A percentile compares a stretch with the other conserved stretches of the same genome.
These are phyloP conservation scores for Brasenia schreberi DNA, from an alignment of 164 flowering plant species.

Conservation along the genomic window DNA sequence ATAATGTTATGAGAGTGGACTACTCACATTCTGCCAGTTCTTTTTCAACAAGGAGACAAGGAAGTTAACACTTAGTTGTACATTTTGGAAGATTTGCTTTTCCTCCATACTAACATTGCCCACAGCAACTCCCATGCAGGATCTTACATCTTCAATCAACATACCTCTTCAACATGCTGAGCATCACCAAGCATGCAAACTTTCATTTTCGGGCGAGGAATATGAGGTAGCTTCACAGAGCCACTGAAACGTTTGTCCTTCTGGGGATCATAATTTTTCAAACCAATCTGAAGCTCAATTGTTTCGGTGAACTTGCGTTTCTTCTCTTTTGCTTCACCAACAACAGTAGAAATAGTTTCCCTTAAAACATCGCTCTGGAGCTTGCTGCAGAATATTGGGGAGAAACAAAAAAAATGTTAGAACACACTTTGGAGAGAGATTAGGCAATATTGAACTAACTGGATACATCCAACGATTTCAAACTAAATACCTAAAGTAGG, in stretches of 20 bases:
- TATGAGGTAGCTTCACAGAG: conserved; percentile 37
- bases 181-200: conserved; percentile 36
- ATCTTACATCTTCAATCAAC: neutral
- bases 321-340: conserved; percentile 31
- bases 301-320: conserved; percentile 54
- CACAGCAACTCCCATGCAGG: conserved; percentile 78
- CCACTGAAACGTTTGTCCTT: conserved; percentile 87
- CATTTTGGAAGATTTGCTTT: conserved; percentile 71
- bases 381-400: conserved; percentile 33
- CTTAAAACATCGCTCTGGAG: conserved; percentile 53
- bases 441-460: neutral
- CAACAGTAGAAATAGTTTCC: conserved; percentile 40
- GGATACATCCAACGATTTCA: neutral
- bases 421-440: neutral
- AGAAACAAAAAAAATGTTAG: neutral
- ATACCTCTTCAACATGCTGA: conserved; percentile 68
- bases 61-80: conserved; percentile 61
- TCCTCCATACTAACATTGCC: conserved; percentile 66
- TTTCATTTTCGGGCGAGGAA: conserved; percentile 34
- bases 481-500: neutral
- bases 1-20: no score
- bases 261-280: conserved; percentile 74
- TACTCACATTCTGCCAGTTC: conserved; percentile 82
- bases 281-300: conserved; percentile 68
- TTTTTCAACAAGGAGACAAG: conserved; percentile 63